Evolutionary conservation across 306 rosid genomes (phyloP), one percentile per base, ranked within the genome.

Genomic region (Senna siamea): DNA sequence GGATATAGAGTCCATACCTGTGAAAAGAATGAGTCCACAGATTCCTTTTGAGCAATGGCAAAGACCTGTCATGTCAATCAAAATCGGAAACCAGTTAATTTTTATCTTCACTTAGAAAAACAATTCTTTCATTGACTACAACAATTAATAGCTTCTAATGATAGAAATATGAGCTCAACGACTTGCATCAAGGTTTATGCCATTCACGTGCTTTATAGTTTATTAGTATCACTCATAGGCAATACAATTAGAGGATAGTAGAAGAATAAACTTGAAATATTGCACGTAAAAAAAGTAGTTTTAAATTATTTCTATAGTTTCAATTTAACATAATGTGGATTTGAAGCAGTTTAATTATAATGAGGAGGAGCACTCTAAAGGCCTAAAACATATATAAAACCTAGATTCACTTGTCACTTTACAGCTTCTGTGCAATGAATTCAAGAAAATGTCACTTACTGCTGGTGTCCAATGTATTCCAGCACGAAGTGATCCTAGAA

Each of bases 381-480:
- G 71, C 70, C 47, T 13, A 50, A 63, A 73, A 48, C 56, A 73
- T 48, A 64, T 2, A 73, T 34, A 73, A 54, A 79, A 80, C 50
- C 63, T 52, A 13, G 61, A 78, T 34, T 38, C 52, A 59, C 15
- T 30, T 11, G 70, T 51, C 48, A 41, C 38, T 38, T 60, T 41
- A 55, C 30, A 66, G 51, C 15, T 19, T 10, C 5, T 69, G 68
- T 20, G 30, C 20, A 73, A 66, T 11, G 48, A 26, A 70, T 58
- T 50, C 51, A 17, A 66, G 66, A 79, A 60, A 56, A 79, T 73
- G 83, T 56, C 53, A 85, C 96, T 76, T 86, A 95, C 99, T 82
- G 90, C 88, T 2, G 99, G 99, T 12, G 98, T 95, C 99, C 99
- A 95, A 76, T 92, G 93, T 58, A 92, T 90, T 81, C 99, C 99